phyloP scores from a whole-genome alignment of 1,284 basidiomycete genomes.

The Violaceomyces palustris region DNA sequence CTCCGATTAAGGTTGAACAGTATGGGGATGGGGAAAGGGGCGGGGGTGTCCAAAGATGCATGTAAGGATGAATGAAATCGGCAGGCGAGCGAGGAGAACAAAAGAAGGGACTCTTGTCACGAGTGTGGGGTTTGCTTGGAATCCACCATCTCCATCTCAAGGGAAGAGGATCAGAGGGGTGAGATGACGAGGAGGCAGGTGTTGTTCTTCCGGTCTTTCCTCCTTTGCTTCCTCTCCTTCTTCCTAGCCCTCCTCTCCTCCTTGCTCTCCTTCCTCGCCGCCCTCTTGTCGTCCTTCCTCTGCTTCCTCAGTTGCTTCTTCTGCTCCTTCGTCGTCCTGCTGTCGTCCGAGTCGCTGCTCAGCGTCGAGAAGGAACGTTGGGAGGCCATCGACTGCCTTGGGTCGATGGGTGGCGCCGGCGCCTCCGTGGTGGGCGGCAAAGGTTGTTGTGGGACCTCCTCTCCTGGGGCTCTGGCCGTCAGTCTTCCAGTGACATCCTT shows the following conservation, averaged over 20 bases:
- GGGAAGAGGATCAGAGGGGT: neutral
- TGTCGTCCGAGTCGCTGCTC: constrained; percentile 6
- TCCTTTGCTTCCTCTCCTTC: constrained; percentile 1
- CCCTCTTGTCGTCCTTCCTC: constrained; percentile 2
- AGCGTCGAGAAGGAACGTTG: neutral
- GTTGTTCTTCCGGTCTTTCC: constrained; percentile 4
- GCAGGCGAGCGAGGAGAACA: no score
- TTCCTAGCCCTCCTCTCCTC: constrained; percentile 2
- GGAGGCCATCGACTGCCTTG: no score
- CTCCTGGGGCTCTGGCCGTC: constrained; percentile 7
- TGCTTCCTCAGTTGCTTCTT: neutral
- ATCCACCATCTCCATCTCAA: no score
- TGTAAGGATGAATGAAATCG: no score
- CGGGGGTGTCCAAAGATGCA: no score
- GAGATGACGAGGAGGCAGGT: neutral
- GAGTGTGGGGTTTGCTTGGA: no score
- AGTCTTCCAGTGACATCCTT: constrained; percentile 3
- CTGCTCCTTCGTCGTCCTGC: neutral
- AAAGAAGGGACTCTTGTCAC: no score
- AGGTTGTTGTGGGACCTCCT: neutral
- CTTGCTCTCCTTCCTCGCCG: constrained; percentile 8
- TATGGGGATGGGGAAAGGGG: no score
- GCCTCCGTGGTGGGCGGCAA: neutral
- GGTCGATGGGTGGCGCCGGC: no score
- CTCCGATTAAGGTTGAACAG: no score